Percentiles rank a stretch among this genome's conserved stretches.
These are phyloP conservation scores for Aquilaria agallochum DNA, from an alignment of 441 rosid genomes.

Conservation along the genomic window DNA sequence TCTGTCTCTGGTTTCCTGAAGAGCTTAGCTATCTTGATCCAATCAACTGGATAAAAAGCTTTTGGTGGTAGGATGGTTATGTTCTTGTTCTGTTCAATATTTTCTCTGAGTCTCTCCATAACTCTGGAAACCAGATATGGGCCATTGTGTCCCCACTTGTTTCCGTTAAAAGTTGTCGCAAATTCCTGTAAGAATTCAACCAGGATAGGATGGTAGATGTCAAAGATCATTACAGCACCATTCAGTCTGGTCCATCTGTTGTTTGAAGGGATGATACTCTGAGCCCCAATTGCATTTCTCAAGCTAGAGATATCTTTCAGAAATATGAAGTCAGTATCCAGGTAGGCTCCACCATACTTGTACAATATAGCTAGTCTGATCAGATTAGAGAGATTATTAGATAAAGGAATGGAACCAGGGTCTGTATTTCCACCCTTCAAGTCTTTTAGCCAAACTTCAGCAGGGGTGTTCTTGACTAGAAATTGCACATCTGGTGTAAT, in stretches of 20 bases:
- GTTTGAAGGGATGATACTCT: slow-evolving; percentile 28
- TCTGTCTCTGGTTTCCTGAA: slow-evolving; percentile 39
- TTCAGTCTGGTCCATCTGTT: slow-evolving; percentile 39
- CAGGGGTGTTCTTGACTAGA: slow-evolving; percentile 44
- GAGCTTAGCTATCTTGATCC: slow-evolving; percentile 36
- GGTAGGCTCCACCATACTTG: slow-evolving; percentile 53
- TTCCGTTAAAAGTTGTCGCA: slow-evolving; percentile 30
- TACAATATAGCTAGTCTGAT: slow-evolving; percentile 45
- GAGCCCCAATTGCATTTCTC: slow-evolving; percentile 51
- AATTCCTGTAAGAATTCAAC: slow-evolving; percentile 29
- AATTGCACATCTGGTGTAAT: slow-evolving; percentile 35
- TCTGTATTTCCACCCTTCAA: slow-evolving; percentile 42
- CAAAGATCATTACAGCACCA: slow-evolving; percentile 38
- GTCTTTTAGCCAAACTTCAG: slow-evolving; percentile 39
- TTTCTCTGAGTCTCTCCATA: slow-evolving; percentile 23
- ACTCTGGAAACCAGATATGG: slow-evolving; percentile 49
- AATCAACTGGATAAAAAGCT: slow-evolving; percentile 47
- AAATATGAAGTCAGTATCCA: slow-evolving; percentile 54
- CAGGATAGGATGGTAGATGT: slow-evolving; percentile 29
- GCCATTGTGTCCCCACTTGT: slow-evolving; percentile 39
- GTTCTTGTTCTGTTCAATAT: slow-evolving; percentile 22
- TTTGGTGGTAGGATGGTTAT: slow-evolving; percentile 29
- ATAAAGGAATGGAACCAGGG: slow-evolving; percentile 49
- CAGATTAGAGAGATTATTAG: slow-evolving; percentile 42
- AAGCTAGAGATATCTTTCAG: slow-evolving; percentile 26